Conservation (phyloP, 2,329 filamentous ascomycete species). For the Stagonosporopsis vannaccii region DNA sequence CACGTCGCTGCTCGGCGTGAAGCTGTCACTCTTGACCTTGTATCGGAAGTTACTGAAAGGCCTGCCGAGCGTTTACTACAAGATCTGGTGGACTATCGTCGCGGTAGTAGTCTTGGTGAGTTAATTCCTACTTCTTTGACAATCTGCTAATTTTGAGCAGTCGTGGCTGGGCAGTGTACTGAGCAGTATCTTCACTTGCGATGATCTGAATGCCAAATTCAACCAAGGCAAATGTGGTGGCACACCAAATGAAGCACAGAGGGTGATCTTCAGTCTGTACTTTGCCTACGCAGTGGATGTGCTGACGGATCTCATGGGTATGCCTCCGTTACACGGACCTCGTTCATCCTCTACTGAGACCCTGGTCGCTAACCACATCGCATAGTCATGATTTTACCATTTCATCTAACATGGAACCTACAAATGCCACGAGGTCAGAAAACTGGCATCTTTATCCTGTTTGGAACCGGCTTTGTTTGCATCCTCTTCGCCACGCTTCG, state of each 20-base stretch:
- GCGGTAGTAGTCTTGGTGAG: background rate
- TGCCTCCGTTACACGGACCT: background rate
- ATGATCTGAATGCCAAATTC: constrained; percentile 36
- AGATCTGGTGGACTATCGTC: constrained; percentile 1
- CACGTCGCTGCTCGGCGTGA: background rate
- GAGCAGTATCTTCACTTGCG: constrained; percentile 42
- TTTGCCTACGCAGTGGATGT: constrained; percentile 47
- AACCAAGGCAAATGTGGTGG: constrained; percentile 25
- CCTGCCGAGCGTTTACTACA: background rate
- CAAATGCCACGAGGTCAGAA: constrained; percentile 43
- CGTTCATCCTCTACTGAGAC: too few relatives aligned
- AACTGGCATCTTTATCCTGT: constrained; percentile 38
- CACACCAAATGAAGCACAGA: constrained; percentile 16
- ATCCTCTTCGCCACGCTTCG: constrained; percentile 32
- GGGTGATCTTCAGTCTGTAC: constrained; percentile 37
- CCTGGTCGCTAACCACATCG: background rate
- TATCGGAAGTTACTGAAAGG: constrained; percentile 2
- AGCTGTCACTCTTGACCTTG: background rate
- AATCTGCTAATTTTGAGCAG: constrained; percentile 19
- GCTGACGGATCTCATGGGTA: constrained; percentile 45
- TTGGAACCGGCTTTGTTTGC: constrained; percentile 29
- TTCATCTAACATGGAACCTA: constrained; percentile 48
- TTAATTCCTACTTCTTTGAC: too few relatives aligned
- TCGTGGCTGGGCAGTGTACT: constrained; percentile 47
- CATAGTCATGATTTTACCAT: constrained; percentile 49